Evolutionary conservation across 257 asterid genomes (phyloP), one percentile per base, ranked within the genome.

Genomic region (Paraleonurus japonicus): DNA sequence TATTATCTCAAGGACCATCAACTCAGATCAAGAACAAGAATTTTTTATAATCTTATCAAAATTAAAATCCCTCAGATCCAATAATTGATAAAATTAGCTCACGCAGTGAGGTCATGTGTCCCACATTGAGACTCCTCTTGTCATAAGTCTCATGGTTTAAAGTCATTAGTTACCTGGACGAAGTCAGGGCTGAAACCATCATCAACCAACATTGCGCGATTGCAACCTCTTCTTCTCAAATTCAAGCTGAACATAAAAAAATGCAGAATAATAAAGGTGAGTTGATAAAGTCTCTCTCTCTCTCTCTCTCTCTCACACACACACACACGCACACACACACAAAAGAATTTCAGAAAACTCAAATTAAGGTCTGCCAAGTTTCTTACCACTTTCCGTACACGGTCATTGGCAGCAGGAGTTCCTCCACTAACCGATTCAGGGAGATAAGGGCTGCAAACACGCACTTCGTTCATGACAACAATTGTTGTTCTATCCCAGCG

Each of bases 401-500:
- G 87, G 20, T 91, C 98, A 68, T 94, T 94, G 73, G 99, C 98
- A 81, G 98, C 90, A 35, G 98, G 82, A 43, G 98, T 91, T 65
- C 99, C 99, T 27, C 99, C 98, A 5, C 28, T 65, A 33, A 94
- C 99, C 1, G 96, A 91, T 72, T 94, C 98, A 0, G 99, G 90
- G 70, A 84, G 92, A 80, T 94, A 94, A 1, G 99, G 99, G 81
- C 90, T 88, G 85, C 90, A 81, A 54, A 94, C 98, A 60, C 96
- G 95, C 76, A 94, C 99, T 53, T 94, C 99, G 20, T 94, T 89
- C 99, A 94, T 88, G 74, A 94, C 99, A 76, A 94, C 98, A 12
- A 94, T 94, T 59, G 81, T 86, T 15, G 93, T 86, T 73, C 86
- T 91, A 72, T 94, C 99, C 99, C 99, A 94, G 26, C 92, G 89